Evolutionary conservation across 768 basidiomycete species (phyloP), one percentile per base, ranked within the genome.

Genomic region (Phaffia australis): DNA sequence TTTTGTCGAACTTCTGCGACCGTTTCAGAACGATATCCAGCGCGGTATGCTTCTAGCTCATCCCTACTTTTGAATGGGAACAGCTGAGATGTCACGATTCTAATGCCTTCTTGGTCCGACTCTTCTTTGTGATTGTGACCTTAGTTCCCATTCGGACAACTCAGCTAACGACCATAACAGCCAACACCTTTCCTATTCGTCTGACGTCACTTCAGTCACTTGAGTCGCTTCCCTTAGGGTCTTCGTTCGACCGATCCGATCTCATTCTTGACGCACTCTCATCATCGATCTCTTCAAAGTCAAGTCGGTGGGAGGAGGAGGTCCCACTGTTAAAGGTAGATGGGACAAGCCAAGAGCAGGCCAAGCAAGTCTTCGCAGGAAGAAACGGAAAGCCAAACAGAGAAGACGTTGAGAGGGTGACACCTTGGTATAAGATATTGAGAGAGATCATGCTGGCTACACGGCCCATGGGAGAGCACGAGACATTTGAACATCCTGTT

Each of bases 381-480:
- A 42, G 11, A 11, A 42, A 42, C 11, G 35, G 35, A 42, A 42
- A 42, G 35, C 35, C 35, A 42, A 42, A 42, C 6, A 42, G 14
- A 27, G 50, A 30, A 60, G 63, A 47, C 46, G 25, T 70, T 5
- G 71, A 72, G 29, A 60, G 58, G 14, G 49, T 72, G 9, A 70
- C 71, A n/a, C 74, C 74, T 1, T 74, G 73, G 73, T 75, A 71
- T 62, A n/a, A 23, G 1, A 27, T 23, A n/a, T 67, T 74, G n/a
- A 56, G 70, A 21, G 60, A 72, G 8, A 8, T 63, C 1, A 65
- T 74, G 15, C 57, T 74, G 1, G 18, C 25, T 1, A 23, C 69
- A 16, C 57, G 73, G 21, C 69, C 72, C 6, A 57, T 72, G 23
- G 57, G 68, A 19, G 68, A 70, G 42, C 71, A 71, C 51, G 72